Base-by-base conservation (phyloP, 2,329 filamentous ascomycete species). In the Berkeleyomyces rouxiae region DNA sequence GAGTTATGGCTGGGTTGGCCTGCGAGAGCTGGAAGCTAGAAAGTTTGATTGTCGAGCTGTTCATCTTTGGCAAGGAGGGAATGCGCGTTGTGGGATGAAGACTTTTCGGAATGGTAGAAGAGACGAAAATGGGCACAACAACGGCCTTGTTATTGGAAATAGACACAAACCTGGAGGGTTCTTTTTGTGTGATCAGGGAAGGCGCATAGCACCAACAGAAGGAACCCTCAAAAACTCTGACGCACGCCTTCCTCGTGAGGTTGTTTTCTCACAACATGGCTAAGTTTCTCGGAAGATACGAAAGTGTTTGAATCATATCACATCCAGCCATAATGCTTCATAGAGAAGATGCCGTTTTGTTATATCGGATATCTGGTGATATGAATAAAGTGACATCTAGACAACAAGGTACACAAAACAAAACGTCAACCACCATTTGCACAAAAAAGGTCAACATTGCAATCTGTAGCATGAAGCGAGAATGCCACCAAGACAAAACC, bases 21-120 rank as follows among this genome's bases (percentile, higher is more conserved):
- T 63, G 61, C 31, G 13, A 53, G 16, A 63, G 42, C 23, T 53
- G 23, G 42, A 63, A 59, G 39, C 58, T 39, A 3, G 61, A 57
- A 31, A 63, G 61, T 7, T 49, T 16, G 40, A 63, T 60, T 5
- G 40, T 47, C 31, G 49, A 59, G 23, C 3, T 37, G 43, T 59
- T 44, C 61, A 63, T 63, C 5, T 33, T 16, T 23, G 33, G 9
- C 42, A n/a, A 47, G 31, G 23, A 37, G 31, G 40, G 42, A 16
- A 37, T 46, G 39, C 4, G 13, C 36, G 40, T 39, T 58, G 13
- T 58, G 16, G 53, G 37, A 9, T n/a, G 43, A n/a, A n/a, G 11
- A 46, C 16, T 4, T 51, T 16, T 51, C 16, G 16, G 23, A 4
- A 51, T 51, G 47, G 23, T 7, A 4, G 23, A 23, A 10, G 9